These are phyloP conservation scores for Shiraia bambusicola DNA, from an alignment of 2,329 filamentous ascomycete genomes.

Conservation along the genomic window DNA sequence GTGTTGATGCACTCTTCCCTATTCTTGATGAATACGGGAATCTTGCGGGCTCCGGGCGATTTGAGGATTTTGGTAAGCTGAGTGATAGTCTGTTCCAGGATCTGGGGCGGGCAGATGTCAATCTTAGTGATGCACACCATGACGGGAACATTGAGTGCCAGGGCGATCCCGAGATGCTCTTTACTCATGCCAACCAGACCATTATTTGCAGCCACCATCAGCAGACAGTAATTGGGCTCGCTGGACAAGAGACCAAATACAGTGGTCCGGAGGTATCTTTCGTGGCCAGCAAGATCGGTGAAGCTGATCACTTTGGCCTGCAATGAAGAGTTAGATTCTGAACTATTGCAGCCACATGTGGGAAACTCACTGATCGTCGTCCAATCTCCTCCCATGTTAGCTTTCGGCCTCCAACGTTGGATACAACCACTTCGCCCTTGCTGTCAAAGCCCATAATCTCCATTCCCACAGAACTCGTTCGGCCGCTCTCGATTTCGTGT, in stretches of 20 bases:
- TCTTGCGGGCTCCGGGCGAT: conserved; percentile 89
- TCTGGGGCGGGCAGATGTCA: conserved; percentile 94
- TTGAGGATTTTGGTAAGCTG: conserved; percentile 93
- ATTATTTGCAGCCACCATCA: conserved; percentile 99
- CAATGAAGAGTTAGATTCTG: conserved; percentile 13
- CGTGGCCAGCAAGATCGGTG: conserved; percentile 92
- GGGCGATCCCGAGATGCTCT: conserved; percentile 92
- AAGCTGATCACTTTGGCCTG: conserved; percentile 92
- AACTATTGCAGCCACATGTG: background rate
- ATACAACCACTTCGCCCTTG: conserved; percentile 76
- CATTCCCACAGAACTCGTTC: conserved; percentile 96
- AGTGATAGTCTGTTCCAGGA: conserved; percentile 87
- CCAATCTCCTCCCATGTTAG: conserved; percentile 98
- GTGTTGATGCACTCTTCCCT: conserved; percentile 92
- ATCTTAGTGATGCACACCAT: conserved; percentile 99
- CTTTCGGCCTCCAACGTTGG: conserved; percentile 78
- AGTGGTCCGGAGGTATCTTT: conserved; percentile 91
- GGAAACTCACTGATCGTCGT: conserved; percentile 66
- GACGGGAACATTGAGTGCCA: conserved; percentile 93
- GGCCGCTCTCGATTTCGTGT: conserved; percentile 92
- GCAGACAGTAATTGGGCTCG: conserved; percentile 93
- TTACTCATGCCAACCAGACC: conserved; percentile 97
- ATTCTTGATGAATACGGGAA: conserved; percentile 92
- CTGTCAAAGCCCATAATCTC: conserved; percentile 96
- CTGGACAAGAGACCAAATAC: conserved; percentile 93